Base-by-base conservation (phyloP, 495 filamentous ascomycete genomes). In the Recurvomyces mirabilis region DNA sequence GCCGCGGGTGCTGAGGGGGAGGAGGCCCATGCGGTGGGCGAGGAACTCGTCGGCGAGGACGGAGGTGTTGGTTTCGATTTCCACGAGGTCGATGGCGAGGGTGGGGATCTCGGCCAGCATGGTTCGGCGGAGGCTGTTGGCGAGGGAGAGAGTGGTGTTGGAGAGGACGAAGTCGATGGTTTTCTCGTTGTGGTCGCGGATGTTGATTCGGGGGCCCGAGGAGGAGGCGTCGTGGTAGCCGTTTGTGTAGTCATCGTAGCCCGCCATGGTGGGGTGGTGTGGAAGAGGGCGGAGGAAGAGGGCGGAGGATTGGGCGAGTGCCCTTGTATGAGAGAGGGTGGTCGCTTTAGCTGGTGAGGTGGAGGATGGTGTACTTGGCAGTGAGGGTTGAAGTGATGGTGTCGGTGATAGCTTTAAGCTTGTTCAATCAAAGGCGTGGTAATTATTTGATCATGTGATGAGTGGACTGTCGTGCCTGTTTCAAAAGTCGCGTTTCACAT, bases 11-110 rank as follows among this genome's bases (percentile, higher is more conserved):
- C 80, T 80, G 7, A 98, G 75, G 10, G 93, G 93, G 46, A 96
- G 78, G 23, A 98, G 77, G 23, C 91, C 91, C 4, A 98, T 74
- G 19, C 91, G 83, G 66, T 98, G 91, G 26, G 81, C 77, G 53
- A 98, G 77, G 67, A 96, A 93, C 61, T 98, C 91, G 63, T 98
- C 91, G 29, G 91, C 81, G 7, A 96, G 75, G 2, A 95, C 87
- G 35, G 87, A 89, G 47, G 86, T 94, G 70, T 98, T 96, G 48
- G 69, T 75, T 61, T 91, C 80, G 48, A 96, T 78, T 65, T 95
- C 86, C 37, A 96, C 87, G 2, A 94, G 73, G 59, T 96, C 89
- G 65, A 95, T 87, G 36, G 89, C 88, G 59, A 98, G 76, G 20
- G 87, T 96, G 17, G 89, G 91, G 38, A 98, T 79, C 66, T 98